Evolutionary conservation across 116 monocot species (phyloP), one percentile per base, ranked within the genome.

Genomic region (Phalaenopsis hybrid): DNA sequence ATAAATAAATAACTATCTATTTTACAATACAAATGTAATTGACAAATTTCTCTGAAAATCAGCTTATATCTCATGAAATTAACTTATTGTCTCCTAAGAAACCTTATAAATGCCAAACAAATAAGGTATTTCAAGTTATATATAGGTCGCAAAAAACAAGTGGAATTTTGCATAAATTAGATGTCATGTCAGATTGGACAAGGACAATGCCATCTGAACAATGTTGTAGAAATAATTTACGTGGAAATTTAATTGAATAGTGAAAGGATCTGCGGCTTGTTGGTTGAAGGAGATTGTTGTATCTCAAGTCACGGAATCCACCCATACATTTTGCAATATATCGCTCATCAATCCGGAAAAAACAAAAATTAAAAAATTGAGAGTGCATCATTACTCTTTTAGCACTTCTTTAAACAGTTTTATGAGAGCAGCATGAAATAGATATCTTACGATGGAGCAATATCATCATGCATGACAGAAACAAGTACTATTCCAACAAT

Each of bases 361-460:
- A 48, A 48, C 10, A 48, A 6, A 48, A 48, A 48, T 41, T 2
- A 48, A 48, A 0, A 0, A 48, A 8, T 0, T 25, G 6, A 20
- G 8, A 72, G 17, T 16, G 15, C 41, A 72, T 1, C 15, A 72
- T 72, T 72, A 41, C 16, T 72, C 18, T 46, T 46, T 13, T 75
- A 48, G 15, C 6, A 23, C 8, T 37, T 44, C 46, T 75, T 75
- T 45, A 75, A 65, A 65, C 46, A 48, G 45, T n/a, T n/a, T 75
- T 41, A 13, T 46, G 18, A 21, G 20, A 46, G n/a, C 6, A 44
- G n/a, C 25, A 9, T 8, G 21, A 52, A 77, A 50, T 52, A 77
- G 77, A 52, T 52, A 77, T 25, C 96, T 92, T 80, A 98, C 97
- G 94, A 61, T 65, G 95, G 97, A 80, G 97, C 82, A 78, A 85